These are phyloP conservation scores for Mucor sp. DNA, from an alignment of 371 early-diverging fungal genomes.

Conservation along the genomic window DNA sequence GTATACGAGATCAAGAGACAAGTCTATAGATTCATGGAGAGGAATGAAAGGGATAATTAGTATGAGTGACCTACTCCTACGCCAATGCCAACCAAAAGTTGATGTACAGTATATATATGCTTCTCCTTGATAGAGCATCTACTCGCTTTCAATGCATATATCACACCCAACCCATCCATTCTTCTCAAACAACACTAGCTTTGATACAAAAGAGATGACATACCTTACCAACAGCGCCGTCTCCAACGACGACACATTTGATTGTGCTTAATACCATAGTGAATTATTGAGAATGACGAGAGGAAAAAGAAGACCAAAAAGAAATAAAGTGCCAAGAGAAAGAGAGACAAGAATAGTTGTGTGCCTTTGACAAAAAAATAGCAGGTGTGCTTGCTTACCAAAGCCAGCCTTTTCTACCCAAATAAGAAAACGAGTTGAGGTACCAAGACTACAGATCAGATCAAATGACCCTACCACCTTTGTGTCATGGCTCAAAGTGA, in stretches of 20 bases:
- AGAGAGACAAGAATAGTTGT: background rate
- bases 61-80: background rate
- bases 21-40: conserved; percentile 60
- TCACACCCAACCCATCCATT: background rate
- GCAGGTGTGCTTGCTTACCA: background rate
- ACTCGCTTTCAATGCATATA: background rate
- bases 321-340: background rate
- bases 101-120: background rate
- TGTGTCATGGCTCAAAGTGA: no score
- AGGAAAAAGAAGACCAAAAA: background rate
- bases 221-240: conserved; percentile 98
- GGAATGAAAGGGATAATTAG: background rate
- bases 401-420: background rate
- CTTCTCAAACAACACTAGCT: background rate
- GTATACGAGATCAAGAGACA: conserved; percentile 98
- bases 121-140: no score
- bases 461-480: background rate
- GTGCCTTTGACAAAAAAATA: background rate
- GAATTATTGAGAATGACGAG: background rate
- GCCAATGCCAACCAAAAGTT: background rate
- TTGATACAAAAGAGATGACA: conserved; percentile 3
- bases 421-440: background rate
- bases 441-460: background rate
- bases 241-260: conserved; percentile 96
- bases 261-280: conserved; percentile 73